Evolutionary conservation across 164 flowering plant species (phyloP), one percentile per base, ranked within the genome.

Genomic region (Amborella trichopoda): DNA sequence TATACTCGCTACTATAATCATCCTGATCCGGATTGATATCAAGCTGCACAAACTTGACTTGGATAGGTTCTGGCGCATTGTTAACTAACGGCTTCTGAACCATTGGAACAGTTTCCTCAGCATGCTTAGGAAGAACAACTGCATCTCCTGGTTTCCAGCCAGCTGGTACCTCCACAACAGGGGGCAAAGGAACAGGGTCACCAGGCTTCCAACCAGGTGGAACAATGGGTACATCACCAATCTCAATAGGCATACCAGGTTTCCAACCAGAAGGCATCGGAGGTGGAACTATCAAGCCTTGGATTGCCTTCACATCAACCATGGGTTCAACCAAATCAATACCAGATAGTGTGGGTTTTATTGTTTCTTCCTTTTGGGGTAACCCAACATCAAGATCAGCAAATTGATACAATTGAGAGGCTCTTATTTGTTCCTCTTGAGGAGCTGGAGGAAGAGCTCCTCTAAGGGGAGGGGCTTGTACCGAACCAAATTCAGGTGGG

Each of bases 391-490:
- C 96, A 40, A 83, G 83, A 52, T 80, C 80, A 28, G 88, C 93
- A 54, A 82, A 80, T 40, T 24, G 64, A 55, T 87, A 91, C 0
- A 91, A 65, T 74, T 80, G 90, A 3, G 96, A 84, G 18, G 94
- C 93, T 3, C 99, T 77, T 96, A 91, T 69, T 63, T 91, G 96
- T 72, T 87, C 99, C 4, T 91, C 99, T 33, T 91, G 99, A 2
- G 99, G 99, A 6, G 99, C 99, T 17, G 99, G 99, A 2, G 99
- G 96, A 1, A 87, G 67, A 2, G 95, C 96, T 8, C 93, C 99
- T 1, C 96, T 80, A n/a, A n/a, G 40, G 4, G 83, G 82, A 0
- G 93, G 96, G 16, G 76, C 96, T 44, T 61, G 74, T 8, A 91
- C 91, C 6, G 93, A 89, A 12, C 94, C 98, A 53, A 81, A 86